phyloP scores from a whole-genome alignment of 164 flowering plant genomes.

The Cinnamomum chago region DNA sequence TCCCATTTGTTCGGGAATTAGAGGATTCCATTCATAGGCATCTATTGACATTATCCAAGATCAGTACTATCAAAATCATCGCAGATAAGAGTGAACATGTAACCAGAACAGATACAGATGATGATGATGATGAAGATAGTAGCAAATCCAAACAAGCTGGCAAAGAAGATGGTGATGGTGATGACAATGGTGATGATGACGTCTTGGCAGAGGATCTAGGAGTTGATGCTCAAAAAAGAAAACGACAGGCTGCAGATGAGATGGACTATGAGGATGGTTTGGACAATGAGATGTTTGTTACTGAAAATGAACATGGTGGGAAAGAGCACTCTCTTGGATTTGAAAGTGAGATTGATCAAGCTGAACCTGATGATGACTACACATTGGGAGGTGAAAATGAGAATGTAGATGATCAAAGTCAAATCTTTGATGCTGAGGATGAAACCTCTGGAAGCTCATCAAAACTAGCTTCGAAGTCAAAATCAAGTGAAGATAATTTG shows the following conservation, averaged over 20 bases:
- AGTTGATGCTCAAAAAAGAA: slow-evolving; percentile 54
- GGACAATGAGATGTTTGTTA: slow-evolving; percentile 14
- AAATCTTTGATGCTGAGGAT: slow-evolving; percentile 31
- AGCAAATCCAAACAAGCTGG: slow-evolving; percentile 1
- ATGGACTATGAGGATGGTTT: slow-evolving; percentile 70
- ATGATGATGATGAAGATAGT: slow-evolving; percentile 33
- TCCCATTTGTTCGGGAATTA: slow-evolving; percentile 44
- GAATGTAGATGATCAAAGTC: slow-evolving; percentile 13
- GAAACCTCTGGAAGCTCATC: slow-evolving; percentile 18
- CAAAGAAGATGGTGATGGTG: slow-evolving; percentile 22
- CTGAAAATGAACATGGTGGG: slow-evolving; percentile 40
- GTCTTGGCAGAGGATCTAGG: slow-evolving; percentile 57
- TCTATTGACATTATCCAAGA: slow-evolving; percentile 43
- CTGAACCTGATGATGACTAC: slow-evolving; percentile 28
- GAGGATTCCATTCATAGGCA: slow-evolving; percentile 61
- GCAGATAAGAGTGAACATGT: slow-evolving; percentile 17
- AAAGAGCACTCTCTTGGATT: slow-evolving; percentile 23
- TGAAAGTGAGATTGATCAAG: slow-evolving; percentile 35
- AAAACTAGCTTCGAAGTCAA: slow-evolving; percentile 17
- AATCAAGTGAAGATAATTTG: slow-evolving; percentile 19
- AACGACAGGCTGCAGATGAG: slow-evolving; percentile 61
- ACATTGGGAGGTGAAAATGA: slow-evolving; percentile 21
- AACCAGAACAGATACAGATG: slow-evolving; percentile 35
- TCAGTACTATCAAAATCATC: slow-evolving; percentile 60
- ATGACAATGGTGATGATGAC: slow-evolving; percentile 30